phyloP scores from a whole-genome alignment of 805 yeast species.

The Yueomyces sp. region DNA sequence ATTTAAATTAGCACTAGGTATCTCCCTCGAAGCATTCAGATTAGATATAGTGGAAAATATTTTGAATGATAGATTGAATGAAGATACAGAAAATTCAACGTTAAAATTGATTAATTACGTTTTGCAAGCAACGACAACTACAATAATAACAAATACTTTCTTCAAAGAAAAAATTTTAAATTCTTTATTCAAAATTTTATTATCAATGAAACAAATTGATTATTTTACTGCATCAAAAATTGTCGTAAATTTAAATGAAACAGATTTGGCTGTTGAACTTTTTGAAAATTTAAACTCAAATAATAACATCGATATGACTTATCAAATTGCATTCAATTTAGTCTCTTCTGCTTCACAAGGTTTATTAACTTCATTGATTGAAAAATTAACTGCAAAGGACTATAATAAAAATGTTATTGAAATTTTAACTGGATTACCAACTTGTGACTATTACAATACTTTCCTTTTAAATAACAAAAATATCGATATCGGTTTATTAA shows the following conservation, averaged over 20 bases:
- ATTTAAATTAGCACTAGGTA: constrained; percentile 72
- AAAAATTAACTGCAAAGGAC: constrained; percentile 24
- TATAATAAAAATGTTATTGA: constrained; percentile 38
- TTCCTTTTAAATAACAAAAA: constrained; percentile 77
- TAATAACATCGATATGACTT: constrained; percentile 50
- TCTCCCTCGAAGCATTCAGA: constrained; percentile 78
- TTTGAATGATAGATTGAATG: constrained; percentile 28
- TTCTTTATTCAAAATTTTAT: constrained; percentile 46
- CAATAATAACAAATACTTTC: constrained; percentile 40
- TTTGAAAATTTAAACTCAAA: constrained; percentile 39
- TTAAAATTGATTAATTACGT: constrained; percentile 56
- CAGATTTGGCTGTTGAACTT: constrained; percentile 50
- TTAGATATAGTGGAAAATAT: constrained; percentile 63
- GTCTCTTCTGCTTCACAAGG: constrained; percentile 89
- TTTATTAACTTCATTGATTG: constrained; percentile 46
- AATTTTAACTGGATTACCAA: constrained; percentile 82
- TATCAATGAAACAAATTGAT: constrained; percentile 52
- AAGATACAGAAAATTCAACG: constrained; percentile 32
- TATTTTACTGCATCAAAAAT: constrained; percentile 76
- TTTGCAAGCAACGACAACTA: constrained; percentile 56
- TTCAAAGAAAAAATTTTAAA: constrained; percentile 57
- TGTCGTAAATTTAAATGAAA: constrained; percentile 76
- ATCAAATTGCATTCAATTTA: constrained; percentile 90
- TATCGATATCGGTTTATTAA: constrained; percentile 70
- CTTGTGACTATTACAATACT: constrained; percentile 84